Base-by-base conservation (phyloP, 2,329 filamentous ascomycete species). In the Aspergillus texensis region DNA sequence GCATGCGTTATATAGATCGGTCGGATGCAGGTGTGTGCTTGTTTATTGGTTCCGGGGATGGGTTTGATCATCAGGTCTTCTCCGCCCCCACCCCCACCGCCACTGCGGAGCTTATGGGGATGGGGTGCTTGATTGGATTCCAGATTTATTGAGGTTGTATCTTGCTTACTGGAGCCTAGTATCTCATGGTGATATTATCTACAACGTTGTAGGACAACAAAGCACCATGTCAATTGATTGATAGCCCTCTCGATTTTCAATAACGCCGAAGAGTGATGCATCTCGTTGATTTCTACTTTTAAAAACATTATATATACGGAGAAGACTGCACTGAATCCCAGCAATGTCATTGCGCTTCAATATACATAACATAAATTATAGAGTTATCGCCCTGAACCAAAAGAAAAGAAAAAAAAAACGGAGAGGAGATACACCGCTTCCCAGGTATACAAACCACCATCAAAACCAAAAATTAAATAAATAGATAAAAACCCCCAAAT, bases 51-150 rank as follows among this genome's bases (percentile, higher is more conserved):
- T 21, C n/a, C 21, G 14, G 43, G 43, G 24, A 14, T 28, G 16
- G n/a, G 24, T 28, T 19, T 28, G 3, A 26, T n/a, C 5, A 16
- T 6, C 6, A 28, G 26, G 26, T 16, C 34, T 16, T 53, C 50
- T 61, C 53, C 59, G 24, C 58, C 52, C 69, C 68, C 68, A 61
- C 68, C 70, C 68, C 70, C 70, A 66, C 68, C 69, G 65, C 70
- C 69, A 67, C 69, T 67, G 66, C 65, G 64, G 64, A 62, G 64
- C 50, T 36, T 24, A 50, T 24, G 24, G 6, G 3, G 3, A 41
- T 41, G 39, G 39, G 16, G 6, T 10, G 39, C 39, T n/a, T 19
- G 36, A 41, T 14, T n/a, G 19, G 16, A 41, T 36, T 16, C 34
- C 5, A 14, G 14, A 6, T 36, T 36, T 16, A 16, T 36, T 36